These are phyloP conservation scores for Bipolaris victoriae DNA, from an alignment of 2,329 filamentous ascomycete species.

Conservation along the genomic window DNA sequence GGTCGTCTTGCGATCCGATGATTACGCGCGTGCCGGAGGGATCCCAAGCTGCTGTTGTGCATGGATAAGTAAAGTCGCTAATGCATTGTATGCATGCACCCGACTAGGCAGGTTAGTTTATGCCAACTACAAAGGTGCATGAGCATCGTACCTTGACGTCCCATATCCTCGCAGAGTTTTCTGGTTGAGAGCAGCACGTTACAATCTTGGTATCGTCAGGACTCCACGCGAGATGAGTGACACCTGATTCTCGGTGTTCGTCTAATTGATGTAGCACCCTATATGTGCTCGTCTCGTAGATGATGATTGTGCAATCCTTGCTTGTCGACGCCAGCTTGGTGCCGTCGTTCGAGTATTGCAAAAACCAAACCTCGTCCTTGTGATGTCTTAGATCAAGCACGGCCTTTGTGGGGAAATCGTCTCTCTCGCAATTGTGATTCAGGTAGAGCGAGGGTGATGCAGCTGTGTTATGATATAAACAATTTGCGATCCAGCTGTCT, in stretches of 20 bases:
- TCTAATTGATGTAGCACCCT: constrained; percentile 66
- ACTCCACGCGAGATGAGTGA: constrained; percentile 87
- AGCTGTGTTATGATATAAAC: constrained; percentile 85
- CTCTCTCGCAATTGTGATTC: constrained; percentile 82
- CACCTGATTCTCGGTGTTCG: constrained; percentile 71
- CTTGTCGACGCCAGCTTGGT: constrained; percentile 82
- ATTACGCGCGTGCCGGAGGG: constrained; percentile 78
- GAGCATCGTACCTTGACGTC: constrained; percentile 53
- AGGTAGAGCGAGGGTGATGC: constrained; percentile 83
- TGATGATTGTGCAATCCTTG: constrained; percentile 73
- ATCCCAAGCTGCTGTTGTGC: constrained; percentile 90
- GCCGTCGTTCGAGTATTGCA: constrained; percentile 89
- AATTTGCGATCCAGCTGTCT: constrained; percentile 78
- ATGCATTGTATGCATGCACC: constrained; percentile 64
- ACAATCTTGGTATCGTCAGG: constrained; percentile 87
- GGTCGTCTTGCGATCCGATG: constrained; percentile 60
- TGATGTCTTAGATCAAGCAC: constrained; percentile 75
- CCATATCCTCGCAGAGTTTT: constrained; percentile 78
- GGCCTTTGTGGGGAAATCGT: constrained; percentile 77
- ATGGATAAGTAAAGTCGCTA: constrained; percentile 77
- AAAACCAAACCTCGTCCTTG: constrained; percentile 85
- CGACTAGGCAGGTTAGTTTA: constrained; percentile 28
- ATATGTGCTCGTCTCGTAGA: constrained; percentile 81
- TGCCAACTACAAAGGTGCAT: neutral
- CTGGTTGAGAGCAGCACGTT: constrained; percentile 71